A percentile compares a stretch with the other conserved stretches of the same genome.
Evolutionary conservation across 163 green algal species (phyloP).

Genomic region (Prototheca cutis): DNA sequence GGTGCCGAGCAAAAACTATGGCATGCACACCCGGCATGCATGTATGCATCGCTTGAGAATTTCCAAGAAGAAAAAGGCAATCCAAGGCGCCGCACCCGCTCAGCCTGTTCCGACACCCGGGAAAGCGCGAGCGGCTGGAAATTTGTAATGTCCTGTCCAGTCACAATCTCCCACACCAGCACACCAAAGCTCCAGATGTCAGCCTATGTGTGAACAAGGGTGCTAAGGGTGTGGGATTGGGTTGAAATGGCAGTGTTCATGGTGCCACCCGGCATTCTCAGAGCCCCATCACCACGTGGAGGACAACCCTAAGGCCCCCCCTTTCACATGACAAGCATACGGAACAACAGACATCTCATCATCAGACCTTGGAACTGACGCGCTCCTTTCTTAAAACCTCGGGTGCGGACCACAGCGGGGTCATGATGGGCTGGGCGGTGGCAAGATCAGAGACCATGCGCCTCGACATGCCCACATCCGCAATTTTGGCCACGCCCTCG

Average conservation of each 20-base stretch:
- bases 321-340: too few species aligned
- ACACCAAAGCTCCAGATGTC: constrained; percentile 25
- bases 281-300: too few species aligned
- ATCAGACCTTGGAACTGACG: constrained; percentile 49
- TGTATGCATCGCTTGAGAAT: too few species aligned
- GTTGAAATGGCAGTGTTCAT: neutral
- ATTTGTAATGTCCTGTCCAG: constrained; percentile 42
- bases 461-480: constrained; percentile 55
- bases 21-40: too few species aligned
- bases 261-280: neutral
- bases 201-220: too few species aligned
- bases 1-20: too few species aligned
- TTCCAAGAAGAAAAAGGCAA: too few species aligned
- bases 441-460: constrained; percentile 29
- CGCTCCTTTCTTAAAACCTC: constrained; percentile 47
- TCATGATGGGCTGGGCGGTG: constrained; percentile 59
- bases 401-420: constrained; percentile 55
- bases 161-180: constrained; percentile 23
- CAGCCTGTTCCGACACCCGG: constrained; percentile 2
- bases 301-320: too few species aligned
- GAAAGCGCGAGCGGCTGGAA: constrained; percentile 47
- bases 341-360: too few species aligned
- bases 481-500: constrained; percentile 60
- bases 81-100: too few species aligned
- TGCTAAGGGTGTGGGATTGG: neutral